Percentiles rank a stretch among this genome's conserved stretches.
phyloP scores from a whole-genome alignment of 2,329 filamentous ascomycete genomes.

The Neopestalotiopsis clavispora region DNA sequence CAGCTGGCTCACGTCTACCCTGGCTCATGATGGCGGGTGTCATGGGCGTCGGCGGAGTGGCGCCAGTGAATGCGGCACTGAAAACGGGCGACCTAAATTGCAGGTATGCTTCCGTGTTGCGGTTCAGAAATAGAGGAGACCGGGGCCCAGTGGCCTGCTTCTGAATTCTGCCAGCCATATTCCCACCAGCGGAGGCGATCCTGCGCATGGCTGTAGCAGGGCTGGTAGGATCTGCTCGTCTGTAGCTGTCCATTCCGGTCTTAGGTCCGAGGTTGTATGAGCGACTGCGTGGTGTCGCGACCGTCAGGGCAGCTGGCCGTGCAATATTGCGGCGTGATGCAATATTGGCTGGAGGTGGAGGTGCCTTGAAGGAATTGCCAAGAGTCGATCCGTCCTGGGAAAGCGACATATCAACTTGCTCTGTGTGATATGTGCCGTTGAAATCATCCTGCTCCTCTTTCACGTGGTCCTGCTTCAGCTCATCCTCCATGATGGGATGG shows the following conservation, averaged over 20 bases:
- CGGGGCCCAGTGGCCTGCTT: conserved; percentile 45
- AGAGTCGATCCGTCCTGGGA: conserved; percentile 18
- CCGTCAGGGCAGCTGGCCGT: conserved; percentile 53
- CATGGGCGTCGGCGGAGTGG: conserved; percentile 54
- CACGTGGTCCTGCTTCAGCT: conserved; percentile 18
- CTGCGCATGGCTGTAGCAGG: conserved; percentile 52
- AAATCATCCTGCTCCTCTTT: conserved; percentile 16
- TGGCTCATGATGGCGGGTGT: conserved; percentile 48
- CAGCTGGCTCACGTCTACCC: conserved; percentile 43
- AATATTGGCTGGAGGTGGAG: conserved; percentile 56
- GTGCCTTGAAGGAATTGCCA: conserved; percentile 49
- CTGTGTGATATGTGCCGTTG: not conserved
- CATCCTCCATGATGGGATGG: conserved; percentile 23
- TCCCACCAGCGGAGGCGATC: conserved; percentile 56
- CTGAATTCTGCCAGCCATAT: conserved; percentile 45
- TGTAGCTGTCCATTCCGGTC: conserved; percentile 52
- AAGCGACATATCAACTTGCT: conserved; percentile 1
- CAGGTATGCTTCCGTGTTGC: conserved; percentile 50
- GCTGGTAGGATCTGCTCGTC: conserved; percentile 48
- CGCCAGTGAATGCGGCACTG: conserved; percentile 42
- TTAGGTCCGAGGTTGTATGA: conserved; percentile 48
- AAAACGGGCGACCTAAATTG: conserved; percentile 43
- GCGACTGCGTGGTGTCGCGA: conserved; percentile 49
- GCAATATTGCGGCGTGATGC: conserved; percentile 58
- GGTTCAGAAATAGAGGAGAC: conserved; percentile 50